Evolutionary conservation across 2,329 filamentous ascomycete genomes (phyloP), one percentile per base, ranked within the genome.

Genomic region (Herpotrichia juniperi): DNA sequence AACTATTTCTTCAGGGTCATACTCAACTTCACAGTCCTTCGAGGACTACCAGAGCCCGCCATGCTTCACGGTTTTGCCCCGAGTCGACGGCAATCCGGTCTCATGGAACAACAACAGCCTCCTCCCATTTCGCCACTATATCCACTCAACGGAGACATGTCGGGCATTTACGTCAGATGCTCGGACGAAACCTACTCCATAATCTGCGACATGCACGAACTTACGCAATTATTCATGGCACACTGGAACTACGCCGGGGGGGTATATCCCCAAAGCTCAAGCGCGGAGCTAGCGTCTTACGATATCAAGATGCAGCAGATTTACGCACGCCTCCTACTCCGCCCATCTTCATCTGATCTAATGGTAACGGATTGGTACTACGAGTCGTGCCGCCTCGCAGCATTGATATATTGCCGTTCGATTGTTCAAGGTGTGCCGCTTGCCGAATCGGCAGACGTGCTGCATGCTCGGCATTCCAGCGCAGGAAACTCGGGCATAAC

Each of bases 331-430:
- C 54, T 71, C 16, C 44, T 64, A 10, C 46, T 37, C 1, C 40
- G 51, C 3, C 63, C 57, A 4, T 59, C 62, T 5, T 48, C 54
- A 1, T 54, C 60, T 12, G 37, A 52, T 8, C 45, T 58, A 2
- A 19, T 50, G 2, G 28, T 56, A 8, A 57, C 57, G 3, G 68
- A 72, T 48, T 71, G 67, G 66, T 48, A 65, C 8, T 68, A 72
- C 53, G 68, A 72, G 44, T 61, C 57, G 26, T 62, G 64, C 37
- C 69, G 68, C 16, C 53, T 73, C 6, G 64, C 70, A 24, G 62
- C 66, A 1, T 43, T 69, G 4, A 66, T 73, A 22, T 71, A 72
- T 50, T 66, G 64, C 35, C 59, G 65, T 24, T 64, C 63, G 1
- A 61, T 72, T n/a, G 54, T 70, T 12, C 58, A 70, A 24, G 56